These are phyloP conservation scores for Oxyria digyna DNA, from an alignment of 148 eudicot species.

Conservation along the genomic window DNA sequence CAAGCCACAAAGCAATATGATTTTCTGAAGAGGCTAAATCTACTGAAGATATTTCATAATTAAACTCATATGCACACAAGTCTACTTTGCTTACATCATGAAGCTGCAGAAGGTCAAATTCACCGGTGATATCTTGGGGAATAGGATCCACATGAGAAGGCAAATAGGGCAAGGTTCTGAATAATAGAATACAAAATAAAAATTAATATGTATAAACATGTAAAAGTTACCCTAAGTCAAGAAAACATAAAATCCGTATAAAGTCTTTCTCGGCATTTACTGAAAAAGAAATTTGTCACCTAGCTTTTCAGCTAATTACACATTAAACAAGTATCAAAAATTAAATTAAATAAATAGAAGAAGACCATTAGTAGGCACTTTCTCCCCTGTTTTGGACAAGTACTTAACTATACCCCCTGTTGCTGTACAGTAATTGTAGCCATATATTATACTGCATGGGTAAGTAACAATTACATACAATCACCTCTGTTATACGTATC, in stretches of 20 bases:
- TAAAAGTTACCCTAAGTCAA: not conserved
- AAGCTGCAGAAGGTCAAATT: slow-evolving; percentile 56
- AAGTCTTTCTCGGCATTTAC: not conserved
- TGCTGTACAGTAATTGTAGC: not conserved
- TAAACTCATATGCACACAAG: not conserved
- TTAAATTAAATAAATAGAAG: not conserved
- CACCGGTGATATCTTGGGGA: slow-evolving; percentile 53
- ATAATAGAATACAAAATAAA: slow-evolving; percentile 5
- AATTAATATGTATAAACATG: not conserved
- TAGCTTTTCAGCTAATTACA: not conserved
- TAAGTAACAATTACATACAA: not conserved
- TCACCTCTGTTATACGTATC: not conserved
- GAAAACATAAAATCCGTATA: not conserved
- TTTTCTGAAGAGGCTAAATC: not conserved
- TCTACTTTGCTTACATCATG: slow-evolving; percentile 49
- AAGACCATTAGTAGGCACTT: not conserved
- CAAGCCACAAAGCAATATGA: not conserved
- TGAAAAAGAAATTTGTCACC: not conserved
- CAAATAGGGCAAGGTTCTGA: slow-evolving; percentile 61
- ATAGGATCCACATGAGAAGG: slow-evolving; percentile 65
- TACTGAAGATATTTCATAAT: not conserved
- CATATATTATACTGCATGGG: not conserved
- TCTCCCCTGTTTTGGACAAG: not conserved
- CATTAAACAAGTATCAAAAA: not conserved
- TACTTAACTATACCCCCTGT: not conserved